A percentile compares a stretch with the other conserved stretches of the same genome.
These are phyloP conservation scores for Trichothecium roseum DNA, from an alignment of 2,329 filamentous ascomycete genomes.

Conservation along the genomic window DNA sequence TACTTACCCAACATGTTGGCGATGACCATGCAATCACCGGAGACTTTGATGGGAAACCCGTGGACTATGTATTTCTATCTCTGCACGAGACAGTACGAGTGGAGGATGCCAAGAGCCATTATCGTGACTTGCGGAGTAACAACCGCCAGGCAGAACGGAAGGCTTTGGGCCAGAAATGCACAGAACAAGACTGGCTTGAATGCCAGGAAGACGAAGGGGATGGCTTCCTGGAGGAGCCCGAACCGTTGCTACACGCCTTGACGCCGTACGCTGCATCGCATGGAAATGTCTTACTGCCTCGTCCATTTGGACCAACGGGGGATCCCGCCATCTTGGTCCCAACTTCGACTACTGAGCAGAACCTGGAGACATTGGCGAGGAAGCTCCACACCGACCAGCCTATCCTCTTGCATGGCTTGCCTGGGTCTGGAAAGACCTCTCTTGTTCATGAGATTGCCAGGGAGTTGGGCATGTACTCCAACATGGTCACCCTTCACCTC, in stretches of 20 bases:
- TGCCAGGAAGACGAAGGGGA: constrained; percentile 5
- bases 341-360: constrained; percentile 62
- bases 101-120: constrained; percentile 9
- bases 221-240: no score
- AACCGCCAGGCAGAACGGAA: background rate
- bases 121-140: background rate
- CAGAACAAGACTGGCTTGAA: no score
- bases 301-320: constrained; percentile 38
- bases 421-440: constrained; percentile 86
- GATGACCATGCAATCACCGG: constrained; percentile 51
- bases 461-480: constrained; percentile 65
- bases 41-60: constrained; percentile 61
- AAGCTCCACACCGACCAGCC: constrained; percentile 60
- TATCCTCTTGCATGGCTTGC: constrained; percentile 68
- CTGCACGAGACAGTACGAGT: constrained; percentile 40
- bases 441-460: constrained; percentile 73
- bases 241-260: constrained; percentile 27
- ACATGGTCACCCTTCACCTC: constrained; percentile 87
- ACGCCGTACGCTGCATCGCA: constrained; percentile 55
- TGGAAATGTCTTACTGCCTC: constrained; percentile 57
- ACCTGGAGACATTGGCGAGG: constrained; percentile 58
- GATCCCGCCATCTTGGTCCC: constrained; percentile 46
- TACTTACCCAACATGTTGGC: constrained; percentile 57
- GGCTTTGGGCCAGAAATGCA: no score
- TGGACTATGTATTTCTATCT: constrained; percentile 69